Evolutionary conservation across 1,284 basidiomycete genomes (phyloP).

Genomic region (Agaricales sp.): DNA sequence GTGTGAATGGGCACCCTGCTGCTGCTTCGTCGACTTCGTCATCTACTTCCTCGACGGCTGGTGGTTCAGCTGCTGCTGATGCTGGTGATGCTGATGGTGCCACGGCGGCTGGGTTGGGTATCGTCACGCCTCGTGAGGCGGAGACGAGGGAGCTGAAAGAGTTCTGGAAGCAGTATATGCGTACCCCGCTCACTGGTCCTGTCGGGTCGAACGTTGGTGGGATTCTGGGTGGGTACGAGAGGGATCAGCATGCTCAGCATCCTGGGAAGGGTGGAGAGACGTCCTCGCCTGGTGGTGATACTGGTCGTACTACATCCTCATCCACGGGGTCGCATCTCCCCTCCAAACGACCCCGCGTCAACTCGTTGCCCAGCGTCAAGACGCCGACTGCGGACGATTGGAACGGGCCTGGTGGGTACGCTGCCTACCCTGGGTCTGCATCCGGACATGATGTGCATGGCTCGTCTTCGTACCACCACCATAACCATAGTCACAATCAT

Average conservation of each 20-base stretch:
- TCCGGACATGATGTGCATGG: no score
- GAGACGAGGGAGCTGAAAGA: slow-evolving; percentile 53
- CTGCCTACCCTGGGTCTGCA: slow-evolving; percentile 12
- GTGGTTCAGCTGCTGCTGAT: background rate
- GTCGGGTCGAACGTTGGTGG: background rate
- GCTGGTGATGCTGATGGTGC: background rate
- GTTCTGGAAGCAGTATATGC: slow-evolving; percentile 68
- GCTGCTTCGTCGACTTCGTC: background rate
- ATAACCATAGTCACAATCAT: no score
- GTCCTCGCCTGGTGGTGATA: no score
- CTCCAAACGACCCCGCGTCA: slow-evolving; percentile 26
- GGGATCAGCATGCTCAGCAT: no score
- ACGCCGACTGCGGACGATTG: slow-evolving; percentile 37
- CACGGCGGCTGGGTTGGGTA: background rate
- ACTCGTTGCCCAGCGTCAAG: slow-evolving; percentile 55
- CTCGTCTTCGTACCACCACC: no score
- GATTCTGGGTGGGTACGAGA: background rate
- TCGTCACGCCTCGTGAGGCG: slow-evolving; percentile 19
- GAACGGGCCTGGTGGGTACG: slow-evolving; percentile 14
- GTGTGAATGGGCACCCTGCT: background rate
- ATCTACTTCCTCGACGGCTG: background rate
- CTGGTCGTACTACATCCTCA: no score
- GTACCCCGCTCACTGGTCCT: slow-evolving; percentile 34
- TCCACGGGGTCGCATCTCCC: slow-evolving; percentile 11
- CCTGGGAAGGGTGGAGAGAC: no score